These are phyloP conservation scores for Boletus tylopilopsis DNA, from an alignment of 768 basidiomycete genomes.

Conservation along the genomic window DNA sequence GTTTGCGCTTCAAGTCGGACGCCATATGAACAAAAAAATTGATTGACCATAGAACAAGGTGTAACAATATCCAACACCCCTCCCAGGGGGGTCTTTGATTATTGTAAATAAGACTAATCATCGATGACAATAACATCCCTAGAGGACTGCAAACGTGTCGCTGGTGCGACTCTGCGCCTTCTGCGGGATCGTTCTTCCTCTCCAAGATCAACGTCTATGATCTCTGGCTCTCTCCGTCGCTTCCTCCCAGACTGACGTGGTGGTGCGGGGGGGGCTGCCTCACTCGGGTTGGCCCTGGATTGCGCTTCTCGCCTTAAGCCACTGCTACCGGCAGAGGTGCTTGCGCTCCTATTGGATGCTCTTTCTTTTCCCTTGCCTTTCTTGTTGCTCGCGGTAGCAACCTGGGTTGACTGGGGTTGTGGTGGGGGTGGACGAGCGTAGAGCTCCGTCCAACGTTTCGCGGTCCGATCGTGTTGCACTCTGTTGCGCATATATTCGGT, in stretches of 20 bases:
- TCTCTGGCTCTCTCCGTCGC: constrained; percentile 31
- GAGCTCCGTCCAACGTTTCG: constrained; percentile 71
- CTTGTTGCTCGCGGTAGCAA: constrained; percentile 3
- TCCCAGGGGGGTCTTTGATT: background rate
- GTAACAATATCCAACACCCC: constrained; percentile 13
- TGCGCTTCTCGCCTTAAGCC: constrained; percentile 14
- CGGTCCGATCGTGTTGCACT: constrained; percentile 69
- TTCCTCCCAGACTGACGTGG: constrained; percentile 28
- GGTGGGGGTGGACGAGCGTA: constrained; percentile 53
- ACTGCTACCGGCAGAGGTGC: constrained; percentile 5
- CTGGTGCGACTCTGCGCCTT: constrained; percentile 16
- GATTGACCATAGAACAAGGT: background rate
- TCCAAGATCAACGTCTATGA: constrained; percentile 29
- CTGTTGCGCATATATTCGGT: constrained; percentile 64
- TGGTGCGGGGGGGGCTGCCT: constrained; percentile 14
- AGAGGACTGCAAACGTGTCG: constrained; percentile 14
- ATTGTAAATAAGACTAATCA: constrained; percentile 21
- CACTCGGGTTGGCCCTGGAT: constrained; percentile 26
- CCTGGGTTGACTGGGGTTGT: constrained; percentile 15
- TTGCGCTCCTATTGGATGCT: constrained; percentile 9
- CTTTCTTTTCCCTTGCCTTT: constrained; percentile 38
- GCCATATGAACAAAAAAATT: constrained; percentile 14
- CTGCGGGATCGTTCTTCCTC: constrained; percentile 26
- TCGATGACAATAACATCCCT: constrained; percentile 47
- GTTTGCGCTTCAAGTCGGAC: constrained; percentile 28